These are phyloP conservation scores for Trichosanthes truncata DNA, from an alignment of 306 rosid species.

Conservation along the genomic window DNA sequence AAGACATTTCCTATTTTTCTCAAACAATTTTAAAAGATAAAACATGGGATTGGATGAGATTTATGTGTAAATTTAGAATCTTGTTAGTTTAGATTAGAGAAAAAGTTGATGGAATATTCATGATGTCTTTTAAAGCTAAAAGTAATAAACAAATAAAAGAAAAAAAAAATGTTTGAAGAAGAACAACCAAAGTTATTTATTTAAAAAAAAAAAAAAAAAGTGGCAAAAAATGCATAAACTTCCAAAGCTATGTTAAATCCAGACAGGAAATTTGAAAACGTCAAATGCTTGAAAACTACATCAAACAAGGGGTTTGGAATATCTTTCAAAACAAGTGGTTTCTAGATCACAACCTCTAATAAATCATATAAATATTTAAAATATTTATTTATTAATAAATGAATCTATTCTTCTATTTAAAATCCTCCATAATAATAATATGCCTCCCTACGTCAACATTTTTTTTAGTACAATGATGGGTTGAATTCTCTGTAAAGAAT, in stretches of 20 bases:
- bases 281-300: not conserved
- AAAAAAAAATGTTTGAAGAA: not conserved
- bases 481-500: not conserved
- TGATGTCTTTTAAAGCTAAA: not conserved
- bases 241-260: not conserved
- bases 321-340: slow-evolving; percentile 4
- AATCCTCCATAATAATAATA: not conserved
- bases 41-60: not conserved
- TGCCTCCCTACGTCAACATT: not conserved
- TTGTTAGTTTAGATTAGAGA: not conserved
- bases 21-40: not conserved
- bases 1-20: not conserved
- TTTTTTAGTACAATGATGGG: not conserved
- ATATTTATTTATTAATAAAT: not conserved
- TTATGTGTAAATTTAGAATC: not conserved
- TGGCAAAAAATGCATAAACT: not conserved
- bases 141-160: not conserved
- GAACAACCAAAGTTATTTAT: not conserved
- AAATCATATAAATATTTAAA: not conserved
- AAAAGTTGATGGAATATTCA: not conserved
- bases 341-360: not conserved
- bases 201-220: too few relatives aligned
- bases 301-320: not conserved
- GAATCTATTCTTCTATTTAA: not conserved
- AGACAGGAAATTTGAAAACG: not conserved